Conservation (phyloP, 2,329 filamentous ascomycete species). For the Podosphaera aphanis region DNA sequence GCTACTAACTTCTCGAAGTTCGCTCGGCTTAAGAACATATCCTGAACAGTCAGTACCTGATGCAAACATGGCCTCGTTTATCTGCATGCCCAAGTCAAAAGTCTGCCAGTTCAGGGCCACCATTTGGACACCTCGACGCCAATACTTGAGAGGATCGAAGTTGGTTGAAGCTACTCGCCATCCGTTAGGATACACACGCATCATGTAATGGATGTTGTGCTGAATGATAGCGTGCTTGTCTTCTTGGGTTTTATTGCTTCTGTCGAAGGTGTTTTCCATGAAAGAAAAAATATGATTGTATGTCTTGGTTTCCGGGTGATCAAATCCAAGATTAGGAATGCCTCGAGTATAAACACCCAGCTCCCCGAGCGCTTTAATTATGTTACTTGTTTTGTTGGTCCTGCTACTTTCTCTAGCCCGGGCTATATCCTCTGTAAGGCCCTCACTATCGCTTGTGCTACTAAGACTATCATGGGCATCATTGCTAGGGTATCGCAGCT, state of each 20-base stretch:
- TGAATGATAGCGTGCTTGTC: constrained; percentile 59
- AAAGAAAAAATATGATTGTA: constrained; percentile 95
- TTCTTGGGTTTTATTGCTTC: constrained; percentile 50
- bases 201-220: constrained; percentile 78
- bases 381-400: constrained; percentile 54
- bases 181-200: constrained; percentile 79
- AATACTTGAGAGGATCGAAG: constrained; percentile 82
- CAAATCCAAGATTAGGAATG: constrained; percentile 67
- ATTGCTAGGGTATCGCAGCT: constrained; percentile 10
- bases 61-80: constrained; percentile 95
- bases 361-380: constrained; percentile 58
- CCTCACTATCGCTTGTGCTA: constrained; percentile 62
- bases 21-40: constrained; percentile 80
- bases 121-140: constrained; percentile 94
- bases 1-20: constrained; percentile 50
- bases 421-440: constrained; percentile 28
- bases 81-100: constrained; percentile 81
- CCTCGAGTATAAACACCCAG: constrained; percentile 56
- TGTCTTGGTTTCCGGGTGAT: constrained; percentile 51
- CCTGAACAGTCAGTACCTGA: constrained; percentile 67
- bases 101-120: constrained; percentile 96
- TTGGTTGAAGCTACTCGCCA: constrained; percentile 71
- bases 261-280: constrained; percentile 70
- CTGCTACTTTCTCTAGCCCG: constrained; percentile 31
- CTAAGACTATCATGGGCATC: constrained; percentile 25